Base-by-base conservation (phyloP, 768 basidiomycete genomes). In the Gyrodon lividus region DNA sequence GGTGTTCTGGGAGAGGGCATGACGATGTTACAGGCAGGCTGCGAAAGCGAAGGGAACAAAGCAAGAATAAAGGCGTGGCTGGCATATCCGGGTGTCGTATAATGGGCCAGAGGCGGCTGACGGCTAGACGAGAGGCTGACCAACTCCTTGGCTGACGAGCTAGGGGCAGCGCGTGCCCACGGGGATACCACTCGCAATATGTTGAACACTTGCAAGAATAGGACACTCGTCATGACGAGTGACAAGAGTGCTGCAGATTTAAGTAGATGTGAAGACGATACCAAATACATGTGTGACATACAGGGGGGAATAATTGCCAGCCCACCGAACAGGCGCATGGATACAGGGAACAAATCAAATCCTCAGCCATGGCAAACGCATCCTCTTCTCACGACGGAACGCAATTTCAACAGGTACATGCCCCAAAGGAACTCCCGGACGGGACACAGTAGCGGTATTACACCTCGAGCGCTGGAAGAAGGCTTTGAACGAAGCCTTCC, bases 291-390 rank as follows among this genome's bases (percentile, higher is more conserved):
- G 50, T 14, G 43, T 37, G 52, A 60, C 60, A 58, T 62, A 67
- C 65, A 55, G 44, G 9, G 12, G 12, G 28, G 48, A 51, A 54
- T 24, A 52, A 53, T 31, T 19, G 31, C 49, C 43, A 35, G 23
- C 26, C 19, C 5, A 52, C 54, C 42, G 26, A n/a, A 51, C 23
- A 16, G 22, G 37, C 8, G 19, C 22, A 17, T 7, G 40, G 12
- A 40, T 14, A 40, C 37, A 33, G 38, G 31, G 6, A 39, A 43
- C 51, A 59, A 33, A 59, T 67, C 51, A 70, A 24, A 65, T 54
- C 57, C 58, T 69, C 49, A 67, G 45, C 65, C 69, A 70, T 37
- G 62, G 59, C 16, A 70, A 51, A 49, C 62, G 64, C 33, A 59
- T 55, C 43, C 64, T 63, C 60, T 65, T 67, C 35, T 61, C 64